phyloP scores from a whole-genome alignment of 371 early-diverging fungal genomes.

The Blakeslea trispora region DNA sequence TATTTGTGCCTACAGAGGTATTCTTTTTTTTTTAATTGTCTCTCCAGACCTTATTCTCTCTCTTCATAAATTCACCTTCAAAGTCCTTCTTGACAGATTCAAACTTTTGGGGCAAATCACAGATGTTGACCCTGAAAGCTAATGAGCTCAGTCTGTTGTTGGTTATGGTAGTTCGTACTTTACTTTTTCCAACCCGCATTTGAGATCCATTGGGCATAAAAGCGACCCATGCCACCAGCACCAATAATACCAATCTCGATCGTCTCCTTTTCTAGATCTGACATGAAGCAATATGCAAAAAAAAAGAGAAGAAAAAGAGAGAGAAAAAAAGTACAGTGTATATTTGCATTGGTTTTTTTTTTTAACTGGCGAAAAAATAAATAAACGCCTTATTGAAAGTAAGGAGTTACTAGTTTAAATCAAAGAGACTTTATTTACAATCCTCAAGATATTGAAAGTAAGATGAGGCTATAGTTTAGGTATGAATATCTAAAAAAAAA shows the following conservation, averaged over 20 bases:
- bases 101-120: slow-evolving; percentile 80
- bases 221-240: slow-evolving; percentile 93
- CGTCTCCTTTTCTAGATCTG: slow-evolving; percentile 52
- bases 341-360: background rate
- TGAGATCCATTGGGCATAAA: slow-evolving; percentile 77
- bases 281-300: too few species aligned
- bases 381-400: too few species aligned
- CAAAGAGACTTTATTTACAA: too few species aligned
- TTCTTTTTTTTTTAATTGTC: background rate
- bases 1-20: slow-evolving; percentile 37
- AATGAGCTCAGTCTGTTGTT: background rate
- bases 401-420: too few species aligned
- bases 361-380: too few species aligned
- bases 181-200: slow-evolving; percentile 83
- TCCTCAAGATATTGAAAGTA: too few species aligned
- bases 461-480: too few species aligned
- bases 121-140: slow-evolving; percentile 71
- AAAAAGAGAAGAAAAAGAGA: background rate
- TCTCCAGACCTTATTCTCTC: background rate
- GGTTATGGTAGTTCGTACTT: background rate
- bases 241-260: slow-evolving; percentile 80
- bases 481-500: too few species aligned
- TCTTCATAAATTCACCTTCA: slow-evolving; percentile 33
- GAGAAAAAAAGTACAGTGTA: background rate
- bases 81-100: slow-evolving; percentile 65